A percentile compares a stretch with the other conserved stretches of the same genome.
Conservation (phyloP, 176 grass and related monocot genomes). For the Triticum timopheevii region DNA sequence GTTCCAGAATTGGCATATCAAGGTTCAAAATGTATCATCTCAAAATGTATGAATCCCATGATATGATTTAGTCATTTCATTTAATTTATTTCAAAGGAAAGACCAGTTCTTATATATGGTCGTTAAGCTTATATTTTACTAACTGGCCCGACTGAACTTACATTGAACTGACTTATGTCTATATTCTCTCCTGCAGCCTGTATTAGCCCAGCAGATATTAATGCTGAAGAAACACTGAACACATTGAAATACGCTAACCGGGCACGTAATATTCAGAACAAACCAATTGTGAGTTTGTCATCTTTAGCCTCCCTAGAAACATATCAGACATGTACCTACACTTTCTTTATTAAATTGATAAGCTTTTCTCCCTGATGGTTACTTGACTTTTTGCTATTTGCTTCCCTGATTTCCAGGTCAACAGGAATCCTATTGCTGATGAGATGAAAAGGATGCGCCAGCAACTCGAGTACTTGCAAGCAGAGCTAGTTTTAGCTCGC, state of each 20-base stretch:
- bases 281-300: slow-evolving; percentile 77
- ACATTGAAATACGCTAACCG: slow-evolving; percentile 99
- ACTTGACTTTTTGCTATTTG: slow-evolving; percentile 2
- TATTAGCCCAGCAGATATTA: slow-evolving; percentile 99
- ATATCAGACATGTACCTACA: background rate
- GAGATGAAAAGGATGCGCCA: slow-evolving; percentile 99
- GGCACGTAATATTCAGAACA: slow-evolving; percentile 98
- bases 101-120: background rate
- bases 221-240: slow-evolving; percentile 98
- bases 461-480: slow-evolving; percentile 86
- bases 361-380: background rate
- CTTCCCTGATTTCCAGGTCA: slow-evolving; percentile 63
- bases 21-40: background rate
- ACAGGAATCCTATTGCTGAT: slow-evolving; percentile 97
- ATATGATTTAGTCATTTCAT: background rate
- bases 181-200: slow-evolving; percentile 70
- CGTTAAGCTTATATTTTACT: background rate
- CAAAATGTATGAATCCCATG: background rate
- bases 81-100: slow-evolving; percentile 17
- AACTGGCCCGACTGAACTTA: slow-evolving; percentile 8
- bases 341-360: slow-evolving; percentile 14
- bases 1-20: background rate
- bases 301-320: slow-evolving; percentile 3
- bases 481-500: slow-evolving; percentile 78
- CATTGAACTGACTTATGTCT: slow-evolving; percentile 21